Base-by-base conservation (phyloP, 352 stramenopile species). In the Thalassiosira oceanica region DNA sequence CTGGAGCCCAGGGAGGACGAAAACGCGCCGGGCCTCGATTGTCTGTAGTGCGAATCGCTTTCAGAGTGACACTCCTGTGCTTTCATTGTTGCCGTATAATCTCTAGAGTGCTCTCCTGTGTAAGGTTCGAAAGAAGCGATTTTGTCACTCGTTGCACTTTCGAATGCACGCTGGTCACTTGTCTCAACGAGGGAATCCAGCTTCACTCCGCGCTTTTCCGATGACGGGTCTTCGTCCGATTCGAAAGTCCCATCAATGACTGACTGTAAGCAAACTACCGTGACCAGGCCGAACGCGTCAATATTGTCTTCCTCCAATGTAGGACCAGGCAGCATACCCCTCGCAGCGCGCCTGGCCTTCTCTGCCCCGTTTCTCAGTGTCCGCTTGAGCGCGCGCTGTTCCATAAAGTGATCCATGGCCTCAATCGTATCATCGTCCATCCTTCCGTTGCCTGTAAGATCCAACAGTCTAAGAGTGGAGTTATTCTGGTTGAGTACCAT, bases 381-480 rank as follows among this genome's bases (percentile, higher is more conserved):
- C 16, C 18, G 26, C 16, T 61, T 61, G 16, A 70, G 7, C 27
- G 44, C 51, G 10, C 51, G 45, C 16, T 63, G 51, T 11, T 63
- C 18, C 61, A 72, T 64, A 33, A 58, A 72, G 31, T 46, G 31
- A 20, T 63, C 39, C 10, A 72, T 24, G 24, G 27, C 51, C 8
- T 50, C 23, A 20, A 29, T 16, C 0, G 51, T 45, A 21, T 63
- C 61, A 0, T 37, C 42, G 20, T 63, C 50, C 20, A 72, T 64
- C 1, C 1, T 10, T 10, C 18, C 3, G 54, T 72, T 62, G 6
- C 54, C 33, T 21, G 28, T 56, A 15, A 72, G 20, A 50, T 72
- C 61, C 51, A 72, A 51, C 3, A 39, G 20, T 29, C 43, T 18
- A 36, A 72, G 23, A 6, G 61, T 56, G 13, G 29, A 23, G 29